phyloP scores from a whole-genome alignment of 805 yeast genomes.

The Zygosaccharomyces rouxii region DNA sequence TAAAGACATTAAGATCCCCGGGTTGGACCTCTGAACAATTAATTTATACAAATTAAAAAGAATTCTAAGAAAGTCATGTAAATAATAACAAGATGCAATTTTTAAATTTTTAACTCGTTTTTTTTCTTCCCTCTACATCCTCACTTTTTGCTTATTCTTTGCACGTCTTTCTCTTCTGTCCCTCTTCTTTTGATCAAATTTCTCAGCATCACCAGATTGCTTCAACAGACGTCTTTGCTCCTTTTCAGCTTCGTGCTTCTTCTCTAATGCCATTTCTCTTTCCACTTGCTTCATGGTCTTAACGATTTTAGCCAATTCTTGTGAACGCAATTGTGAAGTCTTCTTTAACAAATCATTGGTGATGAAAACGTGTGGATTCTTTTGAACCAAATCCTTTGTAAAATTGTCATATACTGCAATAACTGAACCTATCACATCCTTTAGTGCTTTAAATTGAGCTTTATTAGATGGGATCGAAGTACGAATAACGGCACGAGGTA shows the following conservation, averaged over 20 bases:
- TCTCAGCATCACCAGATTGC: conserved; percentile 70
- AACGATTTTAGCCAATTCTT: conserved; percentile 63
- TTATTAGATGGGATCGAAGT: conserved; percentile 47
- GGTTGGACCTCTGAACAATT: conserved; percentile 21
- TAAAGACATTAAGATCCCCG: conserved; percentile 30
- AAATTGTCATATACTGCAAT: conserved; percentile 57
- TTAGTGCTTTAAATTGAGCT: conserved; percentile 47
- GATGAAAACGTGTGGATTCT: conserved; percentile 48
- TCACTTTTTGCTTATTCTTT: conserved; percentile 56
- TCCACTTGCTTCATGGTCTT: conserved; percentile 62
- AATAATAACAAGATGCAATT: conserved; percentile 4
- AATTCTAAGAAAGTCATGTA: conserved; percentile 10
- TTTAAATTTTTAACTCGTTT: neutral
- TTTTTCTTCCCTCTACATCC: conserved; percentile 22
- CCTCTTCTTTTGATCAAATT: conserved; percentile 68
- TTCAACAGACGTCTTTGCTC: conserved; percentile 56
- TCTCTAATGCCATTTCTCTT: conserved; percentile 64
- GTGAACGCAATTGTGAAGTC: conserved; percentile 70
- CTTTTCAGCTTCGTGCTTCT: conserved; percentile 65
- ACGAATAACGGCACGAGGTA: conserved; percentile 49
- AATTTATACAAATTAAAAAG: conserved; percentile 2
- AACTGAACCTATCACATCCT: conserved; percentile 49
- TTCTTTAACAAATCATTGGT: conserved; percentile 75
- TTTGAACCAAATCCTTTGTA: conserved; percentile 36
- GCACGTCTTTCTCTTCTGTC: conserved; percentile 79